Conservation (phyloP, 2,329 filamentous ascomycete species). For the Lachnellula willkommii region DNA sequence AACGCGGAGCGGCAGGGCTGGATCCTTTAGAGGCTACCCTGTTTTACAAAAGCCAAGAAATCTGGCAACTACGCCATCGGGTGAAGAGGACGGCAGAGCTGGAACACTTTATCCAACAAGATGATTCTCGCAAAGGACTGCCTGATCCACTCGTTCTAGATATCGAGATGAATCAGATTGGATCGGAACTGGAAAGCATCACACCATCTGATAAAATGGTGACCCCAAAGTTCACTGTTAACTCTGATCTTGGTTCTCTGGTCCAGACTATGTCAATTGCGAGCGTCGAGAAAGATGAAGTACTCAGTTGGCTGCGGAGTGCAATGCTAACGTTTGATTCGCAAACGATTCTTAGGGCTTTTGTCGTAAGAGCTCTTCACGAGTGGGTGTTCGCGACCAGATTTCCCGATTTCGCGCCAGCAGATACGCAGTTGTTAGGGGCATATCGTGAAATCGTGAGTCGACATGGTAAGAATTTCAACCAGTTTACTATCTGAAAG, state of each 20-base stretch:
- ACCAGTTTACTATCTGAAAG: too few relatives aligned
- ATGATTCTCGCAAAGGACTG: background rate
- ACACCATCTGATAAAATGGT: background rate
- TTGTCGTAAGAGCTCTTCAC: conserved; percentile 5
- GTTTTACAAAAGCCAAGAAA: background rate
- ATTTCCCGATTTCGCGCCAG: conserved; percentile 9
- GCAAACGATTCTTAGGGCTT: background rate
- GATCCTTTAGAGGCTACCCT: background rate
- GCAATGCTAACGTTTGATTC: background rate
- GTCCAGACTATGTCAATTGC: background rate
- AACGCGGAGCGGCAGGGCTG: background rate
- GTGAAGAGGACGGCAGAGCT: background rate
- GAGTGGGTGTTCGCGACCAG: conserved; percentile 14
- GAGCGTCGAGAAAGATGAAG: background rate
- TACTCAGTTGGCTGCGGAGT: background rate
- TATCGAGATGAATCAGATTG: background rate
- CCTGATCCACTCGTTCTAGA: background rate
- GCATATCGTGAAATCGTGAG: conserved; percentile 8
- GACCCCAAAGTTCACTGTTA: too few relatives aligned
- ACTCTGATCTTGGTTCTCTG: background rate
- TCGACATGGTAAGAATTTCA: conserved; percentile 7
- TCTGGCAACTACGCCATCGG: conserved; percentile 1
- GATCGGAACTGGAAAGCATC: background rate
- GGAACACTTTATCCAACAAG: background rate
- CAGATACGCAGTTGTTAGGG: background rate